Percentiles rank a stretch among this genome's conserved stretches.
Evolutionary conservation across 176 grass and related monocot species (phyloP).

Genomic region (Cenchrus purpureus): DNA sequence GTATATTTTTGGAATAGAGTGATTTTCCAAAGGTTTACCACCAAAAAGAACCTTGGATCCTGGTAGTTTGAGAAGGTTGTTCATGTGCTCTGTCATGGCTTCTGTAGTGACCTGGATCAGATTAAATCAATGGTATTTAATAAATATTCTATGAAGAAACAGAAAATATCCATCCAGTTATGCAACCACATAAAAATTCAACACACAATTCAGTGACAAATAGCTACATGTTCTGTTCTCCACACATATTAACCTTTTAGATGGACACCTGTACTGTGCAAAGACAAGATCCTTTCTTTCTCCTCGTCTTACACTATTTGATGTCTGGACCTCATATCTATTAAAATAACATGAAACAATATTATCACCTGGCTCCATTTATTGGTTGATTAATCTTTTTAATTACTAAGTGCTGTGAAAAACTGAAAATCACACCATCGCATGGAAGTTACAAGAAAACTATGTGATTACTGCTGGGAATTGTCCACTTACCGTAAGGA

Average conservation of each 20-base stretch:
- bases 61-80: slow-evolving; percentile 84
- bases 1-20: slow-evolving; percentile 94
- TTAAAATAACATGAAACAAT: neutral
- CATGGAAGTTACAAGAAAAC: slow-evolving; percentile 13
- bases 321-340: slow-evolving; percentile 13
- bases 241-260: neutral
- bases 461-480: neutral
- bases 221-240: neutral
- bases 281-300: neutral
- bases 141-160: neutral
- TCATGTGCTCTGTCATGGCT: slow-evolving; percentile 74
- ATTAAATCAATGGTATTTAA: neutral
- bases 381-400: slow-evolving; percentile 5
- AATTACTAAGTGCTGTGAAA: neutral
- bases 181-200: slow-evolving; percentile 21
- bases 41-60: slow-evolving; percentile 94
- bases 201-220: neutral
- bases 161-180: neutral
- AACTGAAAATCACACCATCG: neutral
- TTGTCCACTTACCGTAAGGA: slow-evolving; percentile 78
- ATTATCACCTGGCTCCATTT: slow-evolving; percentile 3
- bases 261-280: slow-evolving; percentile 15
- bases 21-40: slow-evolving; percentile 76
- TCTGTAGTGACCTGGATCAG: slow-evolving; percentile 73
- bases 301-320: slow-evolving; percentile 11